A percentile compares a stretch with the other conserved stretches of the same genome.
These are phyloP conservation scores for Paecilomyces niveus DNA, from an alignment of 2,329 filamentous ascomycete species.

Conservation along the genomic window DNA sequence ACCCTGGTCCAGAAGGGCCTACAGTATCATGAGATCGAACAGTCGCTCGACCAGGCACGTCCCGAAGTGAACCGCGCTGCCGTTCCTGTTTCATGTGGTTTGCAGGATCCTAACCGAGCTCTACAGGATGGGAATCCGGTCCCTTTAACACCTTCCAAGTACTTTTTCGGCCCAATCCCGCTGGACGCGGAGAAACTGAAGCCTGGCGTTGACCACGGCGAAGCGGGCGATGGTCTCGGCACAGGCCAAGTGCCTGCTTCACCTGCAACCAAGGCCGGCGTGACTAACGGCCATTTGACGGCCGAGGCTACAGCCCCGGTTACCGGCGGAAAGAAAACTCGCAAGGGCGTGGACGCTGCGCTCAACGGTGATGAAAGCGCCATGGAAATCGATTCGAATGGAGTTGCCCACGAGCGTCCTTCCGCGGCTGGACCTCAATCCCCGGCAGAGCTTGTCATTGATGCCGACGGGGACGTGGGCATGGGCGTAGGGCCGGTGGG, in stretches of 20 bases:
- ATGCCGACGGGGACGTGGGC: constrained; percentile 39
- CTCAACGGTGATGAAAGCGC: constrained; percentile 25
- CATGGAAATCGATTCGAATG: constrained; percentile 38
- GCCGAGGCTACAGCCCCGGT: constrained; percentile 21
- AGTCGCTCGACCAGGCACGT: constrained; percentile 43
- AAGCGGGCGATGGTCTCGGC: constrained; percentile 17
- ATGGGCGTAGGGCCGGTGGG: constrained; percentile 31
- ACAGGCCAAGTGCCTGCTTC: constrained; percentile 23
- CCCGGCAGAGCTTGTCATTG: constrained; percentile 21
- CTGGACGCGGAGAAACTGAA: constrained; percentile 24
- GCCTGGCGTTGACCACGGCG: constrained; percentile 16
- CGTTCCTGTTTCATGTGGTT: constrained; percentile 2
- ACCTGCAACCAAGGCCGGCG: constrained; percentile 24
- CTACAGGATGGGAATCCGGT: constrained; percentile 31
- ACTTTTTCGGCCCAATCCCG: constrained; percentile 42
- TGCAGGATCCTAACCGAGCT: constrained; percentile 12
- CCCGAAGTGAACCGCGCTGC: constrained; percentile 3
- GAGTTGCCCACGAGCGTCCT: constrained; percentile 20
- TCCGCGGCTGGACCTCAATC: constrained; percentile 14
- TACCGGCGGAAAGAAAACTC: constrained; percentile 24
- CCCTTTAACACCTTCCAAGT: constrained; percentile 29
- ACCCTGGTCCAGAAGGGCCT: constrained; percentile 59
- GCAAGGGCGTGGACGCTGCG: constrained; percentile 19
- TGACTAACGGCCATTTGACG: constrained; percentile 30
- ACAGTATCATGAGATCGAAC: constrained; percentile 45